These are phyloP conservation scores for Colletotrichum tamarilloi DNA, from an alignment of 2,329 filamentous ascomycete species.

Conservation along the genomic window DNA sequence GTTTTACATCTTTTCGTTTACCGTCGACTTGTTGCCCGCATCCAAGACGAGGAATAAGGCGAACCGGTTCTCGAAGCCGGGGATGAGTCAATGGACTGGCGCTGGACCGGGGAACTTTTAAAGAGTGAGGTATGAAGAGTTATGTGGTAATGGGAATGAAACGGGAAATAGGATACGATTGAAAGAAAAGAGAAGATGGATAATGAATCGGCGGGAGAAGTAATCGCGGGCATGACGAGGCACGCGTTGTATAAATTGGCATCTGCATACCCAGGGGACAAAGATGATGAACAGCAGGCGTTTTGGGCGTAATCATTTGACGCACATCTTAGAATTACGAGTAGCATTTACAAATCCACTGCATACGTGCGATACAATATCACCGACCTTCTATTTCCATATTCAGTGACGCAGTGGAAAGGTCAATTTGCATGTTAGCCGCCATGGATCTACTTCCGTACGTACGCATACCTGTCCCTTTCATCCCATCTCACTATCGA, in stretches of 20 bases:
- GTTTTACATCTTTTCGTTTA: constrained; percentile 88
- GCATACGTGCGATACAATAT: neutral
- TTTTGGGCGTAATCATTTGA: constrained; percentile 14
- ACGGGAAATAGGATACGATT: neutral
- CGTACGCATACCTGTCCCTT: neutral
- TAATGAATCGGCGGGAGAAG: neutral
- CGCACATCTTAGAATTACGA: too few relatives aligned
- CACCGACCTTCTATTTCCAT: neutral
- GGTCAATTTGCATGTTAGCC: too few relatives aligned
- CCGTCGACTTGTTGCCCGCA: constrained; percentile 87
- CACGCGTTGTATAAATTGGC: neutral
- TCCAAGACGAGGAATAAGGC: constrained; percentile 64
- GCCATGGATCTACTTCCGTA: neutral
- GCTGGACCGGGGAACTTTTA: constrained; percentile 4
- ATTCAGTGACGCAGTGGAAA: neutral
- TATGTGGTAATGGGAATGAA: neutral
- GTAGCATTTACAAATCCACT: neutral
- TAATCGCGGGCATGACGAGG: neutral
- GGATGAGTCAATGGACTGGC: constrained; percentile 12
- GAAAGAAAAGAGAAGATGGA: neutral
- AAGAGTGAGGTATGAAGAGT: neutral
- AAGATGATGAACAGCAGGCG: constrained; percentile 3
- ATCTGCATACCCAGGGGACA: neutral
- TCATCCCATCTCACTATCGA: neutral
- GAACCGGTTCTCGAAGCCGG: constrained; percentile 30